Conservation (phyloP, 1,139 yeast genomes). For the Pichia sp. region DNA sequence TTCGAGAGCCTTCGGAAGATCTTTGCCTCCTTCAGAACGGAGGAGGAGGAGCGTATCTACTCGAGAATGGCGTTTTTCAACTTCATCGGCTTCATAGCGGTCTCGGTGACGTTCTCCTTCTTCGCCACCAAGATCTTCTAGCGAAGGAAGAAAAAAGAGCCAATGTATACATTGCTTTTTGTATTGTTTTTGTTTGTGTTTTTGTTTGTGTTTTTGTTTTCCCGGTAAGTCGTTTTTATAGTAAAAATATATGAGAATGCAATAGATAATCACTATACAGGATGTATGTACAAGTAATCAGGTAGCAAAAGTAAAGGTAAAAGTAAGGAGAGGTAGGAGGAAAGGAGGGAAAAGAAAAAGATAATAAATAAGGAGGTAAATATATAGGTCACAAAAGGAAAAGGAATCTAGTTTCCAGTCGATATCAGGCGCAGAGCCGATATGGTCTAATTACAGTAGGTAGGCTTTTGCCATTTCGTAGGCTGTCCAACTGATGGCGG, state of each 20-base stretch:
- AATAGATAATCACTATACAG: not conserved
- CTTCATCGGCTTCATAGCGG: conserved; percentile 71
- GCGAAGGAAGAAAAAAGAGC: not conserved
- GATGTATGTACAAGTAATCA: not conserved
- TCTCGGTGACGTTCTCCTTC: conserved; percentile 76
- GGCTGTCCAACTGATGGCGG: conserved; percentile 98
- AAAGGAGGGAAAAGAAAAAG: not conserved
- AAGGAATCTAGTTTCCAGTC: not conserved
- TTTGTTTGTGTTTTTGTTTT: not conserved
- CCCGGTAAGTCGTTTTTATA: not conserved
- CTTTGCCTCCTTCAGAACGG: conserved; percentile 78
- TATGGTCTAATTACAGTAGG: conserved; percentile 26
- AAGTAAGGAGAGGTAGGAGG: not conserved
- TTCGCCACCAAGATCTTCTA: conserved; percentile 55
- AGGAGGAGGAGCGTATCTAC: conserved; percentile 74
- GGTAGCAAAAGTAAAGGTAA: not conserved
- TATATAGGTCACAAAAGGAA: not conserved
- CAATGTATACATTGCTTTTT: not conserved
- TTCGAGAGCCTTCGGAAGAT: conserved; percentile 46
- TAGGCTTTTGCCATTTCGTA: conserved; percentile 94
- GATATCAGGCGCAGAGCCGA: not conserved
- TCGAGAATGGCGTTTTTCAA: conserved; percentile 81
- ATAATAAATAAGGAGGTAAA: not conserved
- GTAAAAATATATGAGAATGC: not conserved
- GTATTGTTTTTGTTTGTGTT: not conserved